A percentile compares a stretch with the other conserved stretches of the same genome.
Evolutionary conservation across 31 red algal genomes (phyloP).

Genomic region (Endocladia muricata): DNA sequence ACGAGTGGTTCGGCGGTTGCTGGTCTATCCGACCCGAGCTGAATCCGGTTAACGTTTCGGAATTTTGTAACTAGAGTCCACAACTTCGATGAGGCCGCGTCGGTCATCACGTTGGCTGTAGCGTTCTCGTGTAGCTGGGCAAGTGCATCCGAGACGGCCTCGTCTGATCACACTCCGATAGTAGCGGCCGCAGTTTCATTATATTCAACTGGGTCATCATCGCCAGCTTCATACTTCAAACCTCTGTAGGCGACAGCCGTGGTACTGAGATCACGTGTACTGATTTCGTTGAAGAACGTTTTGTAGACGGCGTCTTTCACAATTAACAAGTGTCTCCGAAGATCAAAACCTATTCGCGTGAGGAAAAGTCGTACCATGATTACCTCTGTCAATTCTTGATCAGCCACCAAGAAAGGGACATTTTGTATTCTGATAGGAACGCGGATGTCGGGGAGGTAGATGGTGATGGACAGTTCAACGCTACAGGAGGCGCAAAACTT

Average conservation of each 20-base stretch:
- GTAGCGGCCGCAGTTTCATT: not conserved
- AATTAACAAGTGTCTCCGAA: not conserved
- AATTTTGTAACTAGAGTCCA: not conserved
- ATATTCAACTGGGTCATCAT: conserved; percentile 9
- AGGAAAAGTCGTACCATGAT: not conserved
- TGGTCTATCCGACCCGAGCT: conserved; percentile 22
- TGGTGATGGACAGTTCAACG: not conserved
- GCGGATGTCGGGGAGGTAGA: not conserved
- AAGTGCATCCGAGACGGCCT: conserved; percentile 12
- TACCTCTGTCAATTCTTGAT: not conserved
- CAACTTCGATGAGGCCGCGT: not conserved
- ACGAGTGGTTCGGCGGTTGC: conserved; percentile 3
- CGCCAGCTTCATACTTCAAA: not conserved
- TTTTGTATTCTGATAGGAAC: not conserved
- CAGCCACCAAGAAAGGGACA: conserved; percentile 4
- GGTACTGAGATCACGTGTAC: not conserved
- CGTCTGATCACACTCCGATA: not conserved
- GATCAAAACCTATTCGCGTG: conserved; percentile 9
- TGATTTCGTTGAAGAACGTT: not conserved
- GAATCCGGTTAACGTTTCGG: conserved; percentile 26
- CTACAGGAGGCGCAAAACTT: not conserved
- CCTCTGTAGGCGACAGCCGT: not conserved
- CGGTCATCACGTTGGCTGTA: conserved; percentile 10
- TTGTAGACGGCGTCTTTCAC: not conserved
- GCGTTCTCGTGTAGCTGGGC: not conserved